Conservation (phyloP, 2,329 filamentous ascomycete species). For the Epicoccum sorghinum region DNA sequence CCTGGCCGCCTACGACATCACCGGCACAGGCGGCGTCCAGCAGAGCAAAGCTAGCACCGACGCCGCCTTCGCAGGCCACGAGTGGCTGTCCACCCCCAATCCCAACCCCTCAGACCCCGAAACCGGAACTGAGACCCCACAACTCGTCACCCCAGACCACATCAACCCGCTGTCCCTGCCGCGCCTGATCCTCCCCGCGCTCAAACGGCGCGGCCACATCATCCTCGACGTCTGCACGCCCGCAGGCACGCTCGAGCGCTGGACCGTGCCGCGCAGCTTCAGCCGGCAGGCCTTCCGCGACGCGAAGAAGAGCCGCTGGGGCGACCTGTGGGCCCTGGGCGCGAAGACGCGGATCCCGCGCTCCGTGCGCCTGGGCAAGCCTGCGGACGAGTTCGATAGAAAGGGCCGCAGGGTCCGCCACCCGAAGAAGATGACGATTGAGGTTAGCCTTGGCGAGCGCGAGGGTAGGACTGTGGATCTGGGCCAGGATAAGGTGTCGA, state of each 20-base stretch:
- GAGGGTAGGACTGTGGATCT: slow-evolving; percentile 30
- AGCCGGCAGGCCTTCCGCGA: slow-evolving; percentile 86
- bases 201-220: slow-evolving; percentile 89
- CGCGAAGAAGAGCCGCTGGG: slow-evolving; percentile 88
- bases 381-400: slow-evolving; percentile 49
- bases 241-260: slow-evolving; percentile 83
- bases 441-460: slow-evolving; percentile 35
- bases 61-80: slow-evolving; percentile 75
- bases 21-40: slow-evolving; percentile 36
- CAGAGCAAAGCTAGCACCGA: slow-evolving; percentile 66
- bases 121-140: slow-evolving; percentile 31
- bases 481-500: slow-evolving; percentile 22
- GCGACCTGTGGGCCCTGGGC: slow-evolving; percentile 92
- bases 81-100: slow-evolving; percentile 25
- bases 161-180: slow-evolving; percentile 71
- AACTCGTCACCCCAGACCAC: slow-evolving; percentile 33
- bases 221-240: slow-evolving; percentile 91
- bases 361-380: slow-evolving; percentile 64
- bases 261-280: slow-evolving; percentile 86
- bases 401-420: slow-evolving; percentile 45
- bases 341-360: slow-evolving; percentile 80
- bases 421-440: slow-evolving; percentile 38
- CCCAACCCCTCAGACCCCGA: neutral
- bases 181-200: slow-evolving; percentile 75
- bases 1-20: slow-evolving; percentile 37